These are phyloP conservation scores for Hymenoscyphus scutula DNA, from an alignment of 2,329 filamentous ascomycete species.

Conservation along the genomic window DNA sequence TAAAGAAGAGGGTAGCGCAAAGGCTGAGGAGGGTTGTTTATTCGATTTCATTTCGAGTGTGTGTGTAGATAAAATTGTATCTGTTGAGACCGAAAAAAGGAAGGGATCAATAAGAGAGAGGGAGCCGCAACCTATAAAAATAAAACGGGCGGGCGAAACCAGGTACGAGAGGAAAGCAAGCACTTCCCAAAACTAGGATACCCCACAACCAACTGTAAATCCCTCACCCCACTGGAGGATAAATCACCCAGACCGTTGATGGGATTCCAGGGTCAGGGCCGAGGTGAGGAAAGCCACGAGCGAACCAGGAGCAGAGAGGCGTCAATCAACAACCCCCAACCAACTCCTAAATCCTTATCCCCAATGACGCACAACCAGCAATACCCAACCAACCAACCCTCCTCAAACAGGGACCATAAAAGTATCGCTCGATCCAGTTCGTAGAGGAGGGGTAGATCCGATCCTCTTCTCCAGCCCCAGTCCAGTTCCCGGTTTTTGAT, in stretches of 20 bases:
- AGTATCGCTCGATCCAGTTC: background rate
- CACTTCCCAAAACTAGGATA: background rate
- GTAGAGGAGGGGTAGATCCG: background rate
- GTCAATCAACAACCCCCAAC: background rate
- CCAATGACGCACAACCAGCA: background rate
- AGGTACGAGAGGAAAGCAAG: background rate
- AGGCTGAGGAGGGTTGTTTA: slow-evolving; percentile 1
- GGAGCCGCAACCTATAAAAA: slow-evolving; percentile 1
- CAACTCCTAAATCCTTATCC: background rate
- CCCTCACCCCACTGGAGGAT: background rate
- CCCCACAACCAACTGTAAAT: background rate
- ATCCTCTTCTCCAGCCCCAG: background rate
- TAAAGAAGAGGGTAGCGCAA: slow-evolving; percentile 12
- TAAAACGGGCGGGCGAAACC: slow-evolving; percentile 5
- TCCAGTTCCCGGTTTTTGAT: background rate
- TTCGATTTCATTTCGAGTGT: slow-evolving; percentile 10
- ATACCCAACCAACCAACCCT: background rate
- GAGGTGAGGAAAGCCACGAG: background rate
- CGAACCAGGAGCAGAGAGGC: background rate
- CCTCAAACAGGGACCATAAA: background rate
- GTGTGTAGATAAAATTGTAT: slow-evolving; percentile 14
- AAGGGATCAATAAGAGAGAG: background rate
- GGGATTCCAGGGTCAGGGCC: background rate
- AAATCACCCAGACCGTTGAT: background rate
- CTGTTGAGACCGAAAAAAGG: background rate